Evolutionary conservation across 2,329 filamentous ascomycete genomes (phyloP).

Genomic region (Cercospora beticola): DNA sequence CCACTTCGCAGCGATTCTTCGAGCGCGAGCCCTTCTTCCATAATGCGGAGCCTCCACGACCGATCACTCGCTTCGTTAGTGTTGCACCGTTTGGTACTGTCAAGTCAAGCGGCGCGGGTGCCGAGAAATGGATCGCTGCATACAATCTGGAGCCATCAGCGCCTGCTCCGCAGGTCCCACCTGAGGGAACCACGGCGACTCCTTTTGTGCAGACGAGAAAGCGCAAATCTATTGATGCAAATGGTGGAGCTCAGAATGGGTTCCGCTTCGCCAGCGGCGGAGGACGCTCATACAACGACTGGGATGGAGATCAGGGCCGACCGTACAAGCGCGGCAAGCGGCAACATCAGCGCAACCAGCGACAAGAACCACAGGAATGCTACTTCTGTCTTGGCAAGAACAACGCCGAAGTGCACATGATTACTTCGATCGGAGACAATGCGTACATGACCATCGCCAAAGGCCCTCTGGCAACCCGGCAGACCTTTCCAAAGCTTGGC

Average conservation of each 20-base stretch:
- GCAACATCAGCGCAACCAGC: conserved; percentile 35
- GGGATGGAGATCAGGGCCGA: conserved; percentile 21
- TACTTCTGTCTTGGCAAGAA: conserved; percentile 95
- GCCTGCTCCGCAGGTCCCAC: conserved; percentile 60
- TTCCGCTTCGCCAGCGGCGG: conserved; percentile 56
- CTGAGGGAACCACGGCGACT: conserved; percentile 70
- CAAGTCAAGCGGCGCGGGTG: conserved; percentile 11
- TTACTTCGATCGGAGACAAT: conserved; percentile 84
- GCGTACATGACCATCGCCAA: conserved; percentile 89
- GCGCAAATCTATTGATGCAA: conserved; percentile 37
- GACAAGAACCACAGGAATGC: conserved; percentile 62
- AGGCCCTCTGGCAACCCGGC: conserved; percentile 73
- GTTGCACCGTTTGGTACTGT: conserved; percentile 74
- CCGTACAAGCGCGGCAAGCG: conserved; percentile 11
- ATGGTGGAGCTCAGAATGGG: conserved; percentile 35
- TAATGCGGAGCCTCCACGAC: conserved; percentile 43
- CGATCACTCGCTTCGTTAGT: conserved; percentile 85
- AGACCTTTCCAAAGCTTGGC: conserved; percentile 68
- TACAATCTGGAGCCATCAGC: conserved; percentile 61
- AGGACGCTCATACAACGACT: conserved; percentile 37
- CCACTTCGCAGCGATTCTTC: conserved; percentile 71
- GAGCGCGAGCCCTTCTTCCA: conserved; percentile 94
- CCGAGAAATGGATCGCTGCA: conserved; percentile 73
- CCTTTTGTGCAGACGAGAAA: conserved; percentile 67
- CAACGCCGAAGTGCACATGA: conserved; percentile 79